phyloP scores from a whole-genome alignment of 2,329 filamentous ascomycete species.

The Paecilomyces variotii region DNA sequence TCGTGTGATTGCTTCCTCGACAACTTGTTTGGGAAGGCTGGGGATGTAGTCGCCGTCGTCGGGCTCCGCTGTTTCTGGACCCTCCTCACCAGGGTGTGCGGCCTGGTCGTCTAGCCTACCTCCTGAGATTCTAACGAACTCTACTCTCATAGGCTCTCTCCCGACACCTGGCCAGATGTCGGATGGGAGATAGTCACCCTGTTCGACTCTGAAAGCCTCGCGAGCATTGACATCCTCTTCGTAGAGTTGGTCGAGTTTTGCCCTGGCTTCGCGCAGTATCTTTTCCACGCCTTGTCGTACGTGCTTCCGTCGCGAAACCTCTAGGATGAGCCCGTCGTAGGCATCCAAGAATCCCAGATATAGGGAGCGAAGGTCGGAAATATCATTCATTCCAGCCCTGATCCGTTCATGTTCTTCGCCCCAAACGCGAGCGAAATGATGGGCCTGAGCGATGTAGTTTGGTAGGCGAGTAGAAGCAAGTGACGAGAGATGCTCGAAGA shows the following conservation, averaged over 20 bases:
- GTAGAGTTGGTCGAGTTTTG: conserved; percentile 66
- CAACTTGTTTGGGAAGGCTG: conserved; percentile 31
- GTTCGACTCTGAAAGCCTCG: conserved; percentile 69
- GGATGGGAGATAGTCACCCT: conserved; percentile 77
- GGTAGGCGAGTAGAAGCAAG: conserved; percentile 57
- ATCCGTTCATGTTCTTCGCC: conserved; percentile 65
- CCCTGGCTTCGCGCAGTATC: conserved; percentile 69
- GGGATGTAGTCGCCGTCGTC: conserved; percentile 32
- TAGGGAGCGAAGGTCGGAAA: conserved; percentile 69
- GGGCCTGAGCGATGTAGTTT: conserved; percentile 39
- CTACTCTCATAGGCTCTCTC: conserved; percentile 45
- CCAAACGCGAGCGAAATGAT: conserved; percentile 52
- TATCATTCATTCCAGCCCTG: conserved; percentile 60
- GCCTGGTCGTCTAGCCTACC: conserved; percentile 20
- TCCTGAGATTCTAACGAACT: conserved; percentile 29
- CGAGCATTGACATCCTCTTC: conserved; percentile 65
- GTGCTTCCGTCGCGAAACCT: conserved; percentile 66
- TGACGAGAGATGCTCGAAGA: conserved; percentile 59
- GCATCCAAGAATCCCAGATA: conserved; percentile 81
- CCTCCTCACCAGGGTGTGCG: conserved; percentile 4
- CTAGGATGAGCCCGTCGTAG: conserved; percentile 76
- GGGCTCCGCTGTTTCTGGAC: conserved; percentile 1
- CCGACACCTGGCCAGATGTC: conserved; percentile 77
- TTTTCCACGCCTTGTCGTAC: conserved; percentile 66
- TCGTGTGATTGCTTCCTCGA: conserved; percentile 37